phyloP scores from a whole-genome alignment of 495 filamentous ascomycete species.

The Neurospora tetraspora region DNA sequence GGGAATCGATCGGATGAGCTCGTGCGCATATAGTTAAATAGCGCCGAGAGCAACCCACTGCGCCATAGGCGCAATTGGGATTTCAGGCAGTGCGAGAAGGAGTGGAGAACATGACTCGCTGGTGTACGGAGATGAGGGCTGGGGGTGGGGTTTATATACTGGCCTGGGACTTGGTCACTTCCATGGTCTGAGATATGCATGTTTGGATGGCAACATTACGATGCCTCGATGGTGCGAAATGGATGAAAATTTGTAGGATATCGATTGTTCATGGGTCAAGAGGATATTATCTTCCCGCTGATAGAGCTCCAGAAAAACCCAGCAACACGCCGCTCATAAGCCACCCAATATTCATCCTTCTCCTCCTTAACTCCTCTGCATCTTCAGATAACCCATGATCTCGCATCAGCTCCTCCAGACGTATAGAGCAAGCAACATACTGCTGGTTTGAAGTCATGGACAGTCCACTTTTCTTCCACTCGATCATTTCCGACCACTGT shows the following conservation, averaged over 20 bases:
- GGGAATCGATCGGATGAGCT: neutral
- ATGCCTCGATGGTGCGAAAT: too few relatives aligned
- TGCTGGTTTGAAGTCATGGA: constrained; percentile 15
- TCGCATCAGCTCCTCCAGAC: constrained; percentile 19
- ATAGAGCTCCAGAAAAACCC: neutral
- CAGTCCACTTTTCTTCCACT: constrained; percentile 13
- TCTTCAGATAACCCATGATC: constrained; percentile 11
- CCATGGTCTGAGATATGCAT: neutral
- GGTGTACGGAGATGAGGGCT: neutral
- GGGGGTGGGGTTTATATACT: neutral
- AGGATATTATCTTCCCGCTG: neutral
- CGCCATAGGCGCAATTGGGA: neutral
- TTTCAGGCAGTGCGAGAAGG: neutral
- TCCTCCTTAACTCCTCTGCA: constrained; percentile 12
- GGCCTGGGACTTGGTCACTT: neutral
- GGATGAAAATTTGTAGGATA: neutral
- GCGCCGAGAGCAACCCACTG: neutral
- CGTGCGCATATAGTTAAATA: neutral
- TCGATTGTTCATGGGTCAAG: neutral
- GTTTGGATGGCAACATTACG: neutral
- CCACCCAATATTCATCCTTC: constrained; percentile 13
- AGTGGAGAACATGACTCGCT: neutral
- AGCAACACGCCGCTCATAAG: constrained; percentile 5
- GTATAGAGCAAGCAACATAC: constrained; percentile 20
- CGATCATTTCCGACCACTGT: constrained; percentile 14